Conservation (phyloP, 257 asterid genomes). For the Knoxia roxburghii region DNA sequence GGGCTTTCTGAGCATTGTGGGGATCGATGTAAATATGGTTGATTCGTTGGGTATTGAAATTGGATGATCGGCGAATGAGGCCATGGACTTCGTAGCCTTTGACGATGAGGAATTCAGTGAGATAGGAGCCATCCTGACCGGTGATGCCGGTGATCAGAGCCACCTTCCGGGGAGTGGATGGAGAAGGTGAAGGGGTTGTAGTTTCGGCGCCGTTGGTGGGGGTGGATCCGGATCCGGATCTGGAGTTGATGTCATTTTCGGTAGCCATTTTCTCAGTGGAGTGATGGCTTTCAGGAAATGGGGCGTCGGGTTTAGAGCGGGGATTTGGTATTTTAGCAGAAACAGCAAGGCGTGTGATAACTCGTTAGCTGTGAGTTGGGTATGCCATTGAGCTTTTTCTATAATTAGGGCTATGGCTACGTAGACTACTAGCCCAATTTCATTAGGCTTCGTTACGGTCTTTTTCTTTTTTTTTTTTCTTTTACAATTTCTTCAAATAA, state of each 20-base stretch:
- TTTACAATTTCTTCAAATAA: too few species aligned
- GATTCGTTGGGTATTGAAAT: constrained; percentile 95
- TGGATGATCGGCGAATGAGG: constrained; percentile 90
- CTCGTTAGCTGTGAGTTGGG: not conserved
- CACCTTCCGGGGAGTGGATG: constrained; percentile 32
- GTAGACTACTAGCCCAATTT: too few species aligned
- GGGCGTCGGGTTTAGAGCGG: not conserved
- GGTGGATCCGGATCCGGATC: constrained; percentile 31
- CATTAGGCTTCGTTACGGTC: too few species aligned
- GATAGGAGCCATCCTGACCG: constrained; percentile 97
- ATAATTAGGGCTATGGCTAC: too few species aligned
- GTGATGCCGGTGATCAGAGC: constrained; percentile 98
- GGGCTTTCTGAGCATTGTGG: constrained; percentile 78
- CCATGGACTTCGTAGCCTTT: constrained; percentile 95
- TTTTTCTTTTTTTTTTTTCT: too few species aligned
- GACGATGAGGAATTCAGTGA: constrained; percentile 71
- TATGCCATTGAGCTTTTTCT: too few species aligned
- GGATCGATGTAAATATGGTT: constrained; percentile 98
- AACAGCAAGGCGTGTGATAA: not conserved
- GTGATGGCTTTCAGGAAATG: not conserved
- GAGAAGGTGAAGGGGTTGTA: constrained; percentile 6
- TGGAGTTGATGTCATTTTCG: constrained; percentile 31
- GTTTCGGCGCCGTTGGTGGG: constrained; percentile 23
- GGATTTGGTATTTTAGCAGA: not conserved
- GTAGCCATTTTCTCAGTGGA: constrained; percentile 21